Evolutionary conservation across 306 rosid genomes (phyloP), one percentile per base, ranked within the genome.

Genomic region (Macrotyloma uniflorum): DNA sequence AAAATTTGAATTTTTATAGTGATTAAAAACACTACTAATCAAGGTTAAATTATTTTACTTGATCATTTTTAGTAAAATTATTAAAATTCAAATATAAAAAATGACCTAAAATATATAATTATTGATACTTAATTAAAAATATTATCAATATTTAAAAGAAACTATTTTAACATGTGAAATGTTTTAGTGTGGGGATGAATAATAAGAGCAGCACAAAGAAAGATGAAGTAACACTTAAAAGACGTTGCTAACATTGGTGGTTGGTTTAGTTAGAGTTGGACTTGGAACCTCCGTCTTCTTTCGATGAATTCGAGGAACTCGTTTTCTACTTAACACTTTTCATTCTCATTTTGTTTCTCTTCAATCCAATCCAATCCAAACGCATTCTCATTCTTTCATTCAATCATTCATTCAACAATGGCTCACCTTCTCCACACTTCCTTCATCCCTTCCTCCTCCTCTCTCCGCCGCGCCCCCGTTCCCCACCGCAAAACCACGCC

Each of bases 391-490:
- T 58, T 58, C 1, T 4, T 42, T 12, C 32, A 24, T 59, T 42
- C 30, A 64, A 6, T 55, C n/a, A 9, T 3, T 46, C 6, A 18
- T 49, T 49, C 72, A 84, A 89, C 86, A 91, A 91, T 95, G 99
- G 91, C 98, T 72, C 98, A 88, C 55, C 91, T 95, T 79, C 98
- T 95, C 82, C 80, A 84, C 62, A 74, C 88, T 49, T 63, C 93
- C 66, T 92, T 92, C 81, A 4, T 79, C 28, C 20, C 73, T 38
- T 79, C 83, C 38, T 36, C 83, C 70, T 45, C 84, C 30, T 6
- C 67, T 3, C 16, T 47, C 75, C 85, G 73, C 53, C 82, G 72
- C 61, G 58, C 10, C 5, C 53, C 38, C 86, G 28, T 72, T 19
- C 6, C 9, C 38, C 72, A 8, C 45, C 72, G 67, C 18, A 49